phyloP scores from a whole-genome alignment of 345 rosid species.

The Viola odorata region DNA sequence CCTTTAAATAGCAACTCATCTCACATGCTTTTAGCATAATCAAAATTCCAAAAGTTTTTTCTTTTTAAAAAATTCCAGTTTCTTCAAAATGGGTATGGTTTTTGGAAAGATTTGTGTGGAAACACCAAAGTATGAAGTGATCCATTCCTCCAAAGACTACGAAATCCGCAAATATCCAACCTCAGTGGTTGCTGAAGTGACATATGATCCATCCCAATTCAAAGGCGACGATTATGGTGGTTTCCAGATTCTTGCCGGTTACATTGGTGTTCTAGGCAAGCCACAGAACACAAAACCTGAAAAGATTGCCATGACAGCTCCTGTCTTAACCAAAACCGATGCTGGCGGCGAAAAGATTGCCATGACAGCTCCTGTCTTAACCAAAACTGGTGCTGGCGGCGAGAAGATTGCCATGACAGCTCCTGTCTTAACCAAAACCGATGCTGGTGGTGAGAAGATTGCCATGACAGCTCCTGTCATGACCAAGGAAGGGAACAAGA shows the following conservation, averaged over 20 bases:
- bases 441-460: too few species aligned
- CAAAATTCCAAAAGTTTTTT: too few species aligned
- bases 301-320: conserved; percentile 83
- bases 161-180: conserved; percentile 76
- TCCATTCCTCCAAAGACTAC: conserved; percentile 44
- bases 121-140: conserved; percentile 60
- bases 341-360: conserved; percentile 56
- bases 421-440: too few species aligned
- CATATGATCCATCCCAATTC: conserved; percentile 62
- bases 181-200: conserved; percentile 61
- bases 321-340: conserved; percentile 51
- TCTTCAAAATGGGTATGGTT: conserved; percentile 56
- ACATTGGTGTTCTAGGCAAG: conserved; percentile 77
- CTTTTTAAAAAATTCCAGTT: neutral
- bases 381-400: too few species aligned
- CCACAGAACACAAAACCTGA: conserved; percentile 77
- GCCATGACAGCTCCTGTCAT: conserved; percentile 36
- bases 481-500: conserved; percentile 42
- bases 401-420: too few species aligned
- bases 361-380: conserved; percentile 50
- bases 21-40: too few species aligned
- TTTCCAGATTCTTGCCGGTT: conserved; percentile 61
- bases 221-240: conserved; percentile 75
- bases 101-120: conserved; percentile 70
- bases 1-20: too few species aligned